Percentiles rank a stretch among this genome's conserved stretches.
Conservation (phyloP, 1,284 basidiomycete species). For the Ceratobasidium sp. region DNA sequence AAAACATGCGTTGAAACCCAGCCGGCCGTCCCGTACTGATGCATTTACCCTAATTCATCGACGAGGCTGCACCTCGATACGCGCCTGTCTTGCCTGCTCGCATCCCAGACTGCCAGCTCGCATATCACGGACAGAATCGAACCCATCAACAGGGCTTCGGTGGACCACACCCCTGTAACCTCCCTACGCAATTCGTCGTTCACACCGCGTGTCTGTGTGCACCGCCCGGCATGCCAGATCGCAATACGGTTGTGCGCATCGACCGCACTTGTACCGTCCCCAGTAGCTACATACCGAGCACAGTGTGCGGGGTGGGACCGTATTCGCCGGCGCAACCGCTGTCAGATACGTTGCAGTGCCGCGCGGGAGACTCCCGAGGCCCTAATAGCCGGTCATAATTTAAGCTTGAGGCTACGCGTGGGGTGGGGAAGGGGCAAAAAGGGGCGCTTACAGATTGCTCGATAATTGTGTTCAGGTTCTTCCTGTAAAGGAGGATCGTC, state of each 20-base stretch:
- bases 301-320: constrained; percentile 66
- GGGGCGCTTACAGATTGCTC: constrained; percentile 77
- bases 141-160: background rate
- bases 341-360: constrained; percentile 71
- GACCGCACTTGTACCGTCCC: constrained; percentile 72
- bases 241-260: constrained; percentile 72
- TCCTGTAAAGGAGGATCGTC: constrained; percentile 82
- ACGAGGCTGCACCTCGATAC: too few species aligned
- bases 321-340: constrained; percentile 64
- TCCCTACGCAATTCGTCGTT: constrained; percentile 53
- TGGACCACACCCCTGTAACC: background rate
- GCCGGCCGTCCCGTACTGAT: too few species aligned
- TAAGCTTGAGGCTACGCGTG: background rate
- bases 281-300: constrained; percentile 79
- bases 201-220: constrained; percentile 74
- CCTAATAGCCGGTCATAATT: constrained; percentile 60
- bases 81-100: too few species aligned
- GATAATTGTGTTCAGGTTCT: constrained; percentile 75
- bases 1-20: too few species aligned
- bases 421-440: too few species aligned
- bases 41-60: too few species aligned
- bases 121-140: background rate
- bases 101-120: too few species aligned
- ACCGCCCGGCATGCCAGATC: constrained; percentile 68
- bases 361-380: constrained; percentile 68